Conservation (phyloP, 2,329 filamentous ascomycete species). For the Aspergillus hiratsukae region DNA sequence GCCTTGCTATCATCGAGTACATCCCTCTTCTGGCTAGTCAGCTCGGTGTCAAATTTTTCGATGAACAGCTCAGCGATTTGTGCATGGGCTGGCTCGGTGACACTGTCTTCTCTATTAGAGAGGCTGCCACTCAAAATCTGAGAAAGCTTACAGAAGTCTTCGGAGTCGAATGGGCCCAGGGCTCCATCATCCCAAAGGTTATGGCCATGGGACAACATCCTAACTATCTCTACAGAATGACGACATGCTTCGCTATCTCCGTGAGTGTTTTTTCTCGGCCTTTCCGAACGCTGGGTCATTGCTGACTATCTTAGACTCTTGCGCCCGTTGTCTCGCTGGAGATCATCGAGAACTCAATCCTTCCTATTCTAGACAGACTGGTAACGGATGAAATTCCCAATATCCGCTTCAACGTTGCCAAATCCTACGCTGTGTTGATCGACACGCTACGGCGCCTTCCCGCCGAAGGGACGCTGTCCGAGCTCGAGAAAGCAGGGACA, state of each 20-base stretch:
- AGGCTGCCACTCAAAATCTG: conserved; percentile 93
- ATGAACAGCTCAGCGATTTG: conserved; percentile 89
- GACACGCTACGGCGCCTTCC: conserved; percentile 88
- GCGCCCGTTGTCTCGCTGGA: conserved; percentile 88
- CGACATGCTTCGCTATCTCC: conserved; percentile 97
- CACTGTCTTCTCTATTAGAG: conserved; percentile 96
- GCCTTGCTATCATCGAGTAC: conserved; percentile 98
- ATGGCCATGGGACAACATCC: conserved; percentile 97
- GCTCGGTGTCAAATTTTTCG: conserved; percentile 94
- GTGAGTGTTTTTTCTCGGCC: conserved; percentile 54
- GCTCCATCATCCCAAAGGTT: conserved; percentile 96
- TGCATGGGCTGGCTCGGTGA: conserved; percentile 99
- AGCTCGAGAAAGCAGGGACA: conserved; percentile 73
- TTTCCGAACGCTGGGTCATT: conserved; percentile 7
- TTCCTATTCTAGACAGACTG: conserved; percentile 94
- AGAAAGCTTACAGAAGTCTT: conserved; percentile 99
- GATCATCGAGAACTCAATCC: conserved; percentile 86
- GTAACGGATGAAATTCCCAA: conserved; percentile 94
- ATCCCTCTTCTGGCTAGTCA: conserved; percentile 94
- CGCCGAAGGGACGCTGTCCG: conserved; percentile 78
- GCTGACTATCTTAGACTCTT: conserved; percentile 64
- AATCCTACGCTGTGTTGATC: conserved; percentile 89
- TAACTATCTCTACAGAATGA: conserved; percentile 99
- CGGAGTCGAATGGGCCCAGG: conserved; percentile 94
- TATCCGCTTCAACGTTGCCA: conserved; percentile 98